Percentiles rank a stretch among this genome's conserved stretches.
Conservation (phyloP, 2,329 filamentous ascomycete genomes). For the Gaeumannomyces sp. region DNA sequence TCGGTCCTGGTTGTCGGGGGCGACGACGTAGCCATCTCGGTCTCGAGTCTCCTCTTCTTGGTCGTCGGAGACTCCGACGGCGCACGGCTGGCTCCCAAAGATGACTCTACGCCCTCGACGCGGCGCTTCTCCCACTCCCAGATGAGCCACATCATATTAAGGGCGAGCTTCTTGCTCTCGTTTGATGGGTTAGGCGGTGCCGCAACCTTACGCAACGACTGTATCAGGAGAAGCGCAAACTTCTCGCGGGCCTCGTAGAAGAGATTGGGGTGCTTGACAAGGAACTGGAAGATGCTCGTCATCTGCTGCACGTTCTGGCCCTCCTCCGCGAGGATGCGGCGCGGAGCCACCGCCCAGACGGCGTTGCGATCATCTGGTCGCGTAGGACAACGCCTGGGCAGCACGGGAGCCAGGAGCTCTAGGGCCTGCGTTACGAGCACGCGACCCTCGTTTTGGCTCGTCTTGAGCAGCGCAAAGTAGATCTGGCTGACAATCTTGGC, state of each 20-base stretch:
- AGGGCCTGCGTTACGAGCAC: conserved; percentile 89
- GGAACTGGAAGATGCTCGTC: conserved; percentile 94
- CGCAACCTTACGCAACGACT: conserved; percentile 82
- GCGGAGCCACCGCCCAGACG: conserved; percentile 83
- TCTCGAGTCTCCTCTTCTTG: conserved; percentile 72
- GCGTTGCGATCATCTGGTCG: conserved; percentile 56
- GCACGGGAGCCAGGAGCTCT: conserved; percentile 88
- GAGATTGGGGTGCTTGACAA: conserved; percentile 83
- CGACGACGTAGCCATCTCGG: conserved; percentile 44
- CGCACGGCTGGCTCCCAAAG: conserved; percentile 26
- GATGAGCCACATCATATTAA: conserved; percentile 86
- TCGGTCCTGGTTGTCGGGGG: conserved; percentile 42
- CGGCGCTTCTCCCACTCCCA: conserved; percentile 89
- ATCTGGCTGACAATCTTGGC: conserved; percentile 94
- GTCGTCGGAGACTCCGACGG: conserved; percentile 64
- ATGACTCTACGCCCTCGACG: conserved; percentile 47
- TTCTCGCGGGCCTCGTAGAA: conserved; percentile 95
- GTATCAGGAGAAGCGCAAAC: conserved; percentile 82
- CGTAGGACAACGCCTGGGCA: conserved; percentile 75
- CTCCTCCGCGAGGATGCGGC: conserved; percentile 88
- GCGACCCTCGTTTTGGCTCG: conserved; percentile 91
- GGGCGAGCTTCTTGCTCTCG: conserved; percentile 83
- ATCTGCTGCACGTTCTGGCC: conserved; percentile 93
- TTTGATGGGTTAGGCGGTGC: conserved; percentile 76
- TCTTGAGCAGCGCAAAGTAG: conserved; percentile 83